Base-by-base conservation (phyloP, 306 rosid species). In the Cucumis cinereus region DNA sequence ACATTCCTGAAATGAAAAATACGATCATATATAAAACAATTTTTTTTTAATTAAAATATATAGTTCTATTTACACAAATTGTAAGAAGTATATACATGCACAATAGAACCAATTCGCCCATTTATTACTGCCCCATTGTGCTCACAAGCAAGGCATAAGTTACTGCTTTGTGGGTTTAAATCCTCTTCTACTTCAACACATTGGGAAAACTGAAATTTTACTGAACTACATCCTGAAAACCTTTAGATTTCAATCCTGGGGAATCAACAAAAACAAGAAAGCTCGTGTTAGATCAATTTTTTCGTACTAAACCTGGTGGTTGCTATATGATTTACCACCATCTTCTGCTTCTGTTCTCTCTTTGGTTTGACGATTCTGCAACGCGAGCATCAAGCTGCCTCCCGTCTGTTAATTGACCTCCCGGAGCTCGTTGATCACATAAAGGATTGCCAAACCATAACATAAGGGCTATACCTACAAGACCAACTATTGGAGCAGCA, bases 401-500 rank as follows among this genome's bases (percentile, higher is more conserved):
- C 78, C 76, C 89, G 64, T 26, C 81, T 3, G 82, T 41, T 1
- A 81, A 55, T 78, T 36, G 62, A 16, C 79, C 70, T 52, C 84
- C 54, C 16, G 78, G 78, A 22, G 82, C 83, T 35, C 84, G 77
- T 79, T 87, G 84, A 64, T 82, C 88, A 55, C 73, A 77, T 41
- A 81, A 85, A 66, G 92, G 91, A 82, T 90, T 87, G 57, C 98
- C 90, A 63, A 92, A 79, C 98, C 99, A 95, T 77, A 92, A 73
- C 45, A 92, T 96, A 38, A 95, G 83, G 67, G 88, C 96, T 79
- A 90, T 86, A 45, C 99, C 98, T 77, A 92, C 81, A 8, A 95
- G 83, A 79, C 98, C 83, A 20, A 95, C 93, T 62, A 92, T 86
- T 52, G 99, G 99, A 77, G 98, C 96, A 40, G 97, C 92, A 50